These are phyloP conservation scores for Gigaspora rosea DNA, from an alignment of 192 early-diverging fungal genomes.

Conservation along the genomic window DNA sequence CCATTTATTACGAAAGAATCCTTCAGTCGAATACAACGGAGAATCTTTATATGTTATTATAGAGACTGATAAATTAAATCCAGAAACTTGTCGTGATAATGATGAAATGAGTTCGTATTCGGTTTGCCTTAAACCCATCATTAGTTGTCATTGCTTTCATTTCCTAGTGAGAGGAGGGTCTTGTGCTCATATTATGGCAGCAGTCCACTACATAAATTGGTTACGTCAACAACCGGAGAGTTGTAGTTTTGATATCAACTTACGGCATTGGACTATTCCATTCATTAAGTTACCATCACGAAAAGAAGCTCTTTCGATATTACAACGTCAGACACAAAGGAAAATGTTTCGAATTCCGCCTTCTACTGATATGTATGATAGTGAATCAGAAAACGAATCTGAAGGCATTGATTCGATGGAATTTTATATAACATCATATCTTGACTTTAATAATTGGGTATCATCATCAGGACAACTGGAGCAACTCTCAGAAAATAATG, in stretches of 20 bases:
- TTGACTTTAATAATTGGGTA: background rate
- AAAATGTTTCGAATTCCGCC: background rate
- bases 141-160: conserved; percentile 21
- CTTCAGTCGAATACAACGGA: background rate
- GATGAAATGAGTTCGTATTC: background rate
- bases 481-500: background rate
- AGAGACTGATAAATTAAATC: background rate
- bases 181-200: conserved; percentile 7
- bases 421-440: background rate
- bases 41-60: conserved; percentile 1
- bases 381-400: background rate
- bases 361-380: background rate
- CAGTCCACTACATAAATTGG: background rate
- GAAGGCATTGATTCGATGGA: background rate
- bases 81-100: background rate
- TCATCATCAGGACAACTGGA: background rate
- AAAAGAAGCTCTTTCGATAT: background rate
- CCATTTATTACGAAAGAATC: background rate
- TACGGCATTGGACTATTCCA: background rate
- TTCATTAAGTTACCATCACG: background rate
- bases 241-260: background rate
- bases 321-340: background rate
- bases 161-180: background rate
- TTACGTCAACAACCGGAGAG: background rate
- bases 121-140: background rate